phyloP scores from a whole-genome alignment of 202 grass and related monocot genomes.

The Eragrostis tef region DNA sequence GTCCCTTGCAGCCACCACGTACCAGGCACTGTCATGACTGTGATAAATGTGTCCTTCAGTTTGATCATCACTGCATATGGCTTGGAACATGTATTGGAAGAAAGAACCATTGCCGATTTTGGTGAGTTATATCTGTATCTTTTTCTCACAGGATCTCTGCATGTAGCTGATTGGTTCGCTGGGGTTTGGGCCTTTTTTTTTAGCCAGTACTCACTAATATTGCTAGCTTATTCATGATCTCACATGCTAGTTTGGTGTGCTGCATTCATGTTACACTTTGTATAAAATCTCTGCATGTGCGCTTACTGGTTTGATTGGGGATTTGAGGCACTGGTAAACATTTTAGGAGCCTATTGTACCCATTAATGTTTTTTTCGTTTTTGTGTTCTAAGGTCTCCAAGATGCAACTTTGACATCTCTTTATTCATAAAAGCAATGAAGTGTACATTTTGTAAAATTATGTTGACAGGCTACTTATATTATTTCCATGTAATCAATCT shows the following conservation, averaged over 20 bases:
- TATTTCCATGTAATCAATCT: neutral
- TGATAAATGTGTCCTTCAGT: slow-evolving; percentile 97
- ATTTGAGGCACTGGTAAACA: neutral
- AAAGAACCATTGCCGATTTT: slow-evolving; percentile 94
- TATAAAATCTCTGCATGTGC: neutral
- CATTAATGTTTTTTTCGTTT: neutral
- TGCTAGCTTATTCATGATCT: neutral
- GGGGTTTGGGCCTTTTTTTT: neutral
- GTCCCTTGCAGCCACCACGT: slow-evolving; percentile 74
- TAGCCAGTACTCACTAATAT: slow-evolving; percentile 14
- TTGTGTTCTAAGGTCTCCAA: neutral
- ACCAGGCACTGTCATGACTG: slow-evolving; percentile 93
- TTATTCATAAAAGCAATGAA: neutral
- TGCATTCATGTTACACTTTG: slow-evolving; percentile 9
- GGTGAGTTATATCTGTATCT: slow-evolving; percentile 60
- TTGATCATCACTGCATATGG: slow-evolving; percentile 99
- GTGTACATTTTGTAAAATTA: slow-evolving; percentile 5
- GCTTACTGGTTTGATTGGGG: slow-evolving; percentile 25
- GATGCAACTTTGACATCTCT: slow-evolving; percentile 15
- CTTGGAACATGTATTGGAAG: slow-evolving; percentile 94
- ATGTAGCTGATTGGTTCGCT: slow-evolving; percentile 17
- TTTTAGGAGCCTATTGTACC: slow-evolving; percentile 31
- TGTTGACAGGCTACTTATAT: neutral
- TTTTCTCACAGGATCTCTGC: neutral
- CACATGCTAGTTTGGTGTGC: neutral